Percentiles rank a stretch among this genome's conserved stretches.
These are phyloP conservation scores for Apiotrichum porosum DNA, from an alignment of 1,284 basidiomycete genomes.

Conservation along the genomic window DNA sequence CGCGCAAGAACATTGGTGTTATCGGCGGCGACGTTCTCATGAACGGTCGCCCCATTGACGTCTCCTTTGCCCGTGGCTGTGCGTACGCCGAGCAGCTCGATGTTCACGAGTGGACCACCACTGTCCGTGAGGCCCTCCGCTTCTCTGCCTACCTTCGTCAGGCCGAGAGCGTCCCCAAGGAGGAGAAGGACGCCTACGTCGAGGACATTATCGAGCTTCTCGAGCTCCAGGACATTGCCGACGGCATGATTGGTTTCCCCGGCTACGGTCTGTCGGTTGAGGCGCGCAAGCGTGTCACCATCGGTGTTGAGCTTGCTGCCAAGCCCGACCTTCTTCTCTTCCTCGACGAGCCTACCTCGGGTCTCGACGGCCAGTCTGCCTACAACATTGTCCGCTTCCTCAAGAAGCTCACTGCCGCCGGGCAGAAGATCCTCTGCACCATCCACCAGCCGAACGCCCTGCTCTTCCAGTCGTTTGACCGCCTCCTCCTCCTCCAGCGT, in stretches of 20 bases:
- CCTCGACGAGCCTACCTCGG: constrained; percentile 56
- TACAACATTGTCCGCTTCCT: constrained; percentile 54
- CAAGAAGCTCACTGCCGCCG: constrained; percentile 59
- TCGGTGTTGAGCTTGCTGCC: constrained; percentile 59
- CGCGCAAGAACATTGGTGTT: constrained; percentile 54
- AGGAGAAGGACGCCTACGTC: constrained; percentile 54
- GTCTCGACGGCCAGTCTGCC: constrained; percentile 57
- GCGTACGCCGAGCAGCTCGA: constrained; percentile 59
- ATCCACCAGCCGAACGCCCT: constrained; percentile 52
- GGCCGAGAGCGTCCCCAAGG: constrained; percentile 50
- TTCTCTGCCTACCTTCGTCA: constrained; percentile 60
- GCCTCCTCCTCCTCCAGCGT: constrained; percentile 52
- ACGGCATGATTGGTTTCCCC: constrained; percentile 51
- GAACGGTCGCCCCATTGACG: constrained; percentile 53
- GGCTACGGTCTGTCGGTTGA: constrained; percentile 54
- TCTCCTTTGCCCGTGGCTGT: constrained; percentile 52
- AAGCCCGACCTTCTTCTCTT: constrained; percentile 57
- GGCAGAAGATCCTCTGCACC: constrained; percentile 55
- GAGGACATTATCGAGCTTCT: constrained; percentile 55
- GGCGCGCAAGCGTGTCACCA: constrained; percentile 58
- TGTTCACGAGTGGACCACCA: constrained; percentile 76
- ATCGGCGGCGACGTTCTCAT: constrained; percentile 52
- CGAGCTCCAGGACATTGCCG: constrained; percentile 53
- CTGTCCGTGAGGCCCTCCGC: constrained; percentile 57
- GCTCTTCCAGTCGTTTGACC: constrained; percentile 56